phyloP scores from a whole-genome alignment of 345 rosid genomes.

The Psidium friedrichsthalianum region DNA sequence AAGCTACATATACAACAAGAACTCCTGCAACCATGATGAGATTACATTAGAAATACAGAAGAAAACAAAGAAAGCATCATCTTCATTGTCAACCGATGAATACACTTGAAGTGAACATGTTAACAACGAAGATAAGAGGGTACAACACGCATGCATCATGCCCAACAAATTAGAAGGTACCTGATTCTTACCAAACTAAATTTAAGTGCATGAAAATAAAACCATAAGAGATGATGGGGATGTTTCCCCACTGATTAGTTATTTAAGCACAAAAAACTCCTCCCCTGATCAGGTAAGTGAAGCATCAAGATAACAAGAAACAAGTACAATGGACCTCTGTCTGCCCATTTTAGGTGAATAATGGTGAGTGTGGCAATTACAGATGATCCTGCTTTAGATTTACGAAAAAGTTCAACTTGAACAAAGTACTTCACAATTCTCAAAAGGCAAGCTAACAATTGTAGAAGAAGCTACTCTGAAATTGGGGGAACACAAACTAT shows the following conservation, averaged over 20 bases:
- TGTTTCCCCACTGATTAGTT: not conserved
- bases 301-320: not conserved
- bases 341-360: not conserved
- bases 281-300: not conserved
- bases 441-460: not conserved
- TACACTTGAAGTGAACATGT: not conserved
- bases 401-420: not conserved
- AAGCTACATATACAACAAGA: conserved; percentile 66
- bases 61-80: not conserved
- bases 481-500: not conserved
- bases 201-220: not conserved
- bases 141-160: not conserved
- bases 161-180: not conserved
- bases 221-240: not conserved
- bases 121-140: not conserved
- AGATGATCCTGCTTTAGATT: not conserved
- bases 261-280: not conserved
- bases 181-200: not conserved
- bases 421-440: not conserved
- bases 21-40: conserved; percentile 37
- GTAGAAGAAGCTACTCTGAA: not conserved
- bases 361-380: not conserved
- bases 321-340: not conserved
- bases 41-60: not conserved
- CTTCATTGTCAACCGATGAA: not conserved